phyloP scores from a whole-genome alignment of 2,329 filamentous ascomycete species.

The Fusarium lateritium region DNA sequence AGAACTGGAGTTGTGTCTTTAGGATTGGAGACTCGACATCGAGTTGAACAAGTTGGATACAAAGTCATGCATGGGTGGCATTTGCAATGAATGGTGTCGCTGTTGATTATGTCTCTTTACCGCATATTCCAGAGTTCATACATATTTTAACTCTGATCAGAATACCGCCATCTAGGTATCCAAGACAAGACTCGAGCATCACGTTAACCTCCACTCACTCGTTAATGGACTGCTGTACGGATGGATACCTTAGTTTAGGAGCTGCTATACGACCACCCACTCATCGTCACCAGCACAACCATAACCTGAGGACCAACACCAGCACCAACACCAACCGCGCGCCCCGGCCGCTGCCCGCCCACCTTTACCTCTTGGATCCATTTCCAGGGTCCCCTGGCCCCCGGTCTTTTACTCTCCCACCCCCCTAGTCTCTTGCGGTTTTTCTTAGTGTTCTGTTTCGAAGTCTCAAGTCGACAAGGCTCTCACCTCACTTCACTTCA shows the following conservation, averaged over 20 bases:
- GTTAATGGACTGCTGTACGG: conserved; percentile 4
- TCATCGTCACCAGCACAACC: conserved; percentile 4
- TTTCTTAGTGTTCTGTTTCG: conserved; percentile 33
- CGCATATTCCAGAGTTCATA: no score
- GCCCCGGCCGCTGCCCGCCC: conserved; percentile 40
- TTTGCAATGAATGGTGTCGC: not conserved
- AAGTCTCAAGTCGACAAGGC: conserved; percentile 32
- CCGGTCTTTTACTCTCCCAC: conserved; percentile 31
- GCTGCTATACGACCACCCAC: conserved; percentile 22
- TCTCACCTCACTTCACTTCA: conserved; percentile 2
- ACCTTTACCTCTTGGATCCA: conserved; percentile 28
- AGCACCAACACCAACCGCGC: conserved; percentile 42
- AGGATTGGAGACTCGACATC: conserved; percentile 32
- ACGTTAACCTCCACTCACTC: conserved; percentile 18
- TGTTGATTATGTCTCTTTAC: not conserved
- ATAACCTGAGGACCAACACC: conserved; percentile 3
- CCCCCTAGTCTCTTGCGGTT: conserved; percentile 26
- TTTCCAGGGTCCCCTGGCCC: conserved; percentile 37
- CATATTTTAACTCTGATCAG: not conserved
- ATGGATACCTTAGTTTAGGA: conserved; percentile 1
- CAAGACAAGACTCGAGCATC: not conserved
- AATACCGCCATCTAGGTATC: not conserved
- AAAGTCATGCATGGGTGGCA: conserved; percentile 1
- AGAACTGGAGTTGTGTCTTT: conserved; percentile 19
- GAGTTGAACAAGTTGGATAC: conserved; percentile 14